Base-by-base conservation (phyloP, 345 rosid genomes). In the Populus nigra region DNA sequence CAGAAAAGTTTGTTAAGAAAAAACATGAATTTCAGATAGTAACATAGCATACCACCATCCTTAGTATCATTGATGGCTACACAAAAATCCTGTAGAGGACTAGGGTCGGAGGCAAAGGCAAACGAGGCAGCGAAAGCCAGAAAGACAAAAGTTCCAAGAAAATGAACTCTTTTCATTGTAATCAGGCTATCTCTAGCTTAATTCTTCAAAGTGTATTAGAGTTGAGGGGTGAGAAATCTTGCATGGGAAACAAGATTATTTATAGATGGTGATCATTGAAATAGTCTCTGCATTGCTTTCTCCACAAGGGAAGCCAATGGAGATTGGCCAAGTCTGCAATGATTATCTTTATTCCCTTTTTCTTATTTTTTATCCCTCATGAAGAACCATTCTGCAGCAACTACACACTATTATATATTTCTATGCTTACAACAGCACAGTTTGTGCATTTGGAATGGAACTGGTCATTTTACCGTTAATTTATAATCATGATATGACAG, bases 41-140 rank as follows among this genome's bases (percentile, higher is more conserved):
- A 27, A 70, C 55, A 4, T 7, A 10, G 4, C 2, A 2, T 62
- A 69, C 69, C 68, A 25, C 20, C 69, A 9, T 23, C 16, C 17
- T 66, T 41, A 1, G 36, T 23, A 50, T 50, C 73, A 23, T 50
- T 38, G 13, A 38, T 25, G 5, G 79, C 79, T 7, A 69, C 79
- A 20, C 79, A 76, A 27, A 76, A 68, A 68, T 76, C 79, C 55
- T 76, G 73, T 1, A 76, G 68, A 41, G 79, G 79, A 17, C 53
- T 23, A 27, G 79, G 79, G 39, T 76, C 79, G 20, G 12, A 59
- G 68, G 79, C 79, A 18, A 8, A 8, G 39, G 55, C 57, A 38
- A 76, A 59, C 11, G 68, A 69, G 59, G 49, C 69, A 69, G 57
- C 68, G 49, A 73, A 53, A 72, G 66, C 77, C 68, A 67, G 41